Base-by-base conservation (phyloP, 495 filamentous ascomycete species). In the Ramalina intermedia region DNA sequence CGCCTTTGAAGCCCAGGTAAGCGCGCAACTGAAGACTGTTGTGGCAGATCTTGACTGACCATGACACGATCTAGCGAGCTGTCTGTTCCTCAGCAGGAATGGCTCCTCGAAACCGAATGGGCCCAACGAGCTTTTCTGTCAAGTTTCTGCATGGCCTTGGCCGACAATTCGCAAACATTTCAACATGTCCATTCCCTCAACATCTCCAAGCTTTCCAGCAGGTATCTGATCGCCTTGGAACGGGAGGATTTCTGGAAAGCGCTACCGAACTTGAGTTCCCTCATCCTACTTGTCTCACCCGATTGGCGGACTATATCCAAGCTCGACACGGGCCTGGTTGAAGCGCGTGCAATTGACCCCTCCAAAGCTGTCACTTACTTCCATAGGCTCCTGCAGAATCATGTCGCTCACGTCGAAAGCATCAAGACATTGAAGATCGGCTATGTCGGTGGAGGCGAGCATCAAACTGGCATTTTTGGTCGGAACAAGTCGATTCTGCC, bases 81-180 rank as follows among this genome's bases (percentile, higher is more conserved):
- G 4, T 70, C 68, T 2, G 61, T 62, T n/a, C 57, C 68, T 6
- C 76, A 81, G 58, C 68, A 62, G 36, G 72, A 78, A 54, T 75
- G 76, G 72, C 55, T 81, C 9, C 57, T 74, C 21, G 73, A 79
- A 54, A 72, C 70, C 16, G 66, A 73, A 24, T 74, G 75, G 69
- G 75, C 76, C 6, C 75, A 81, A 50, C 54, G 65, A 20, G 76
- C 75, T 4, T 75, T 81, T 38, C 59, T 81, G 20, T 66, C 69
- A 12, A 73, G 74, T 2, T 79, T 76, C 53, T 63, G 70, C 48
- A 61, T 78, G 20, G 63, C 75, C 4, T 54, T 77, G 17, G 63
- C 72, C 4, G 73, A 76, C 46, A 75, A 75, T 27, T 53, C 61
- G 6, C 17, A 24, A 1, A 66, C 52, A 11, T 77, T 76, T 44